A percentile compares a stretch with the other conserved stretches of the same genome.
Evolutionary conservation across 164 flowering plant species (phyloP).

Genomic region (Aristolochia contorta): DNA sequence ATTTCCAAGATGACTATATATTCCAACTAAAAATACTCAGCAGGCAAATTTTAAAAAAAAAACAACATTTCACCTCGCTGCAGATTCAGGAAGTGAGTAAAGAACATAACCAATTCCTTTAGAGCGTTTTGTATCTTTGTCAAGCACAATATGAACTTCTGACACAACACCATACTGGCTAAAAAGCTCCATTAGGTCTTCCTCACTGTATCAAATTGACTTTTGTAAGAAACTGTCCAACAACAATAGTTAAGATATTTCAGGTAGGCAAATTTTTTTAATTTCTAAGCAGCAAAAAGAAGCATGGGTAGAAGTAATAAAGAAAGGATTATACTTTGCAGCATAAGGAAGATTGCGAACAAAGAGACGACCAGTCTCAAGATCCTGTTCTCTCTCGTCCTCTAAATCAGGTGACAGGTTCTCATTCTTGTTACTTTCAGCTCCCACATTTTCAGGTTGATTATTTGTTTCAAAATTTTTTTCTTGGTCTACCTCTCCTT

Average conservation of each 20-base stretch:
- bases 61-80: conserved; percentile 43
- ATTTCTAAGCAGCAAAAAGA: too few relatives aligned
- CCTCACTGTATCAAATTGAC: conserved; percentile 50
- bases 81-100: conserved; percentile 64
- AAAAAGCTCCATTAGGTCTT: conserved; percentile 72
- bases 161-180: conserved; percentile 54
- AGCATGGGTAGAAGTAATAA: neutral
- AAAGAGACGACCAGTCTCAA: conserved; percentile 73
- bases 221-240: neutral
- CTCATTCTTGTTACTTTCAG: conserved; percentile 16
- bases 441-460: conserved; percentile 14
- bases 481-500: conserved; percentile 3
- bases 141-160: conserved; percentile 76
- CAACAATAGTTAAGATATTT: neutral
- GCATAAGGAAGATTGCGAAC: conserved; percentile 87
- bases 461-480: conserved; percentile 18
- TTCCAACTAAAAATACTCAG: too few relatives aligned
- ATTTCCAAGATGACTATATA: neutral
- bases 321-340: conserved; percentile 48
- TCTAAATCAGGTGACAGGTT: conserved; percentile 14
- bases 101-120: conserved; percentile 79
- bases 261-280: too few relatives aligned
- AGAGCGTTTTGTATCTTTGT: conserved; percentile 76
- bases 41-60: too few relatives aligned
- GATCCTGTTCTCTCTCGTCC: conserved; percentile 28